Percentiles rank a stretch among this genome's conserved stretches.
phyloP scores from a whole-genome alignment of 2,329 filamentous ascomycete genomes.

The Fusarium hostae region DNA sequence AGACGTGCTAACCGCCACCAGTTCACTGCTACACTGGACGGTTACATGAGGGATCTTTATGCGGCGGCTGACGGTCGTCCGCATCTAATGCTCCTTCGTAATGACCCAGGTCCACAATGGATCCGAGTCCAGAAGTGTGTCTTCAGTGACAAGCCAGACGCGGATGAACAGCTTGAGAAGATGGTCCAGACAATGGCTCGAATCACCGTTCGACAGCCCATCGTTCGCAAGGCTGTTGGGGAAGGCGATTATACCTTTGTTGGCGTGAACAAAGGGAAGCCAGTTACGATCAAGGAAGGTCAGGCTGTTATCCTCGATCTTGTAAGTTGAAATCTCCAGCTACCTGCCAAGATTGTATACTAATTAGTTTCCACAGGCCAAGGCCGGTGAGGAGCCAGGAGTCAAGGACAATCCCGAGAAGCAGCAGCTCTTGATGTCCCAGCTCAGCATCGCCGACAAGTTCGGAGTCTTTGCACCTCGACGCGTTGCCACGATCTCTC shows the following conservation, averaged over 20 bases:
- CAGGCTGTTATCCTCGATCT: not conserved
- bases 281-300: not conserved
- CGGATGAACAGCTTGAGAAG: not conserved
- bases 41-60: conserved; percentile 3
- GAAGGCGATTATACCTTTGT: not conserved
- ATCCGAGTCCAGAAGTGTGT: not conserved
- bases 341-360: not conserved
- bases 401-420: not conserved
- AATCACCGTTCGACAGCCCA: not conserved
- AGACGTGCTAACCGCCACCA: not conserved
- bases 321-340: not conserved
- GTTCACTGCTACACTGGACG: conserved; percentile 6
- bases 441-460: conserved; percentile 6
- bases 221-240: not conserved
- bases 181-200: not conserved
- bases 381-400: not conserved
- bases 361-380: not conserved
- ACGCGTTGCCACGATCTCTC: not conserved
- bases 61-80: not conserved
- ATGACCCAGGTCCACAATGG: not conserved
- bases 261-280: not conserved
- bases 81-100: accelerated
- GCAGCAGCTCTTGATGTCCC: not conserved
- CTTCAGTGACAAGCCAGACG: not conserved
- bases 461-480: conserved; percentile 5